Base-by-base conservation (phyloP, 2,329 filamentous ascomycete species). In the Scopulariopsis brevicaulis region DNA sequence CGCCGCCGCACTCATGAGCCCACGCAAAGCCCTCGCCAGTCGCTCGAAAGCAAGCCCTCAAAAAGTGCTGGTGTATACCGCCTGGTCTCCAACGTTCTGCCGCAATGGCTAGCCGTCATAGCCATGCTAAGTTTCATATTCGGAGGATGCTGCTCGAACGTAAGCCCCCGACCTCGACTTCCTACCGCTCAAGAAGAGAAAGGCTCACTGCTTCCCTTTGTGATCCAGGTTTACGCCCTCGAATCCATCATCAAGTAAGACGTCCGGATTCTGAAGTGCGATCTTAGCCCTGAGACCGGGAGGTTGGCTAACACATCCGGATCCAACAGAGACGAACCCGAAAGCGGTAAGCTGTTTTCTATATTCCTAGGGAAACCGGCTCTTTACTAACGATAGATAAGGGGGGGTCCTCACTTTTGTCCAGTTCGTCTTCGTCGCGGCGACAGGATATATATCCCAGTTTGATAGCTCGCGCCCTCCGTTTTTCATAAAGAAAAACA, bases 131-230 rank as follows among this genome's bases (percentile, higher is more conserved):
- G 79, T 56, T 80, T 97, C 63, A 97, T 99, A 60, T 96, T 99
- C 71, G 94, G 94, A 56, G 94, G 94, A 34, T 96, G 91, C 69
- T 96, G 92, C 74, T 90, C 90, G 40, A 96, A 96, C 79, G 92
- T 92, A 76, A 72, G 84, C 28, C 5, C 32, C 50, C 12, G 3
- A 20, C 52, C n/a, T 53, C 50, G 14, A 35, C 24, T 32, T 3
- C 58, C 59, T 69, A 8, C 28, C 28, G 28, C 4, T 14, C 37
- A 40, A 18, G 37, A 40, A 96, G 96, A 79, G 92, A 92, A 75
- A 72, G 84, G 24, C 6, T 35, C 50, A 4, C 8, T 37, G n/a
- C 18, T 25, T 12, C 11, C 15, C 22, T 32, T 4, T 58, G 59
- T 69, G 20, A 64, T 67, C 65, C 69, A 96, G 86, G 90, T 96